Evolutionary conservation across 257 asterid species (phyloP).

Genomic region (Nyctanthes arbortristis): DNA sequence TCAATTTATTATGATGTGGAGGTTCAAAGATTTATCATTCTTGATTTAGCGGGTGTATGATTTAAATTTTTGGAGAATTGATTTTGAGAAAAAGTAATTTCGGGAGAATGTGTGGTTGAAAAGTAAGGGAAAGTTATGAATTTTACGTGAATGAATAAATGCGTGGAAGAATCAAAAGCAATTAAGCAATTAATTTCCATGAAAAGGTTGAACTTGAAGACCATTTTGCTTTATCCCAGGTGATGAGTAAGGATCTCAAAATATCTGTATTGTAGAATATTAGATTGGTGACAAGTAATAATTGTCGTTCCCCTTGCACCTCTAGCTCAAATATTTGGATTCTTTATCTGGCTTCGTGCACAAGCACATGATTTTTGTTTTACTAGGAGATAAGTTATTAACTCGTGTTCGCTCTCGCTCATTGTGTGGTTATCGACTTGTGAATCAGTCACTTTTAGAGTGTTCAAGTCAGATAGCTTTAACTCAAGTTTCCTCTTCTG

Average conservation of each 20-base stretch:
- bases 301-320: background rate
- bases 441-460: conserved; percentile 13
- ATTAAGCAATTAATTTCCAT: background rate
- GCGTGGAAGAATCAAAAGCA: too few species aligned
- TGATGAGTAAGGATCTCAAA: background rate
- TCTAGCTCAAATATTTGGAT: conserved; percentile 12
- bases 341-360: conserved; percentile 4
- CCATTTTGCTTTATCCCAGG: background rate
- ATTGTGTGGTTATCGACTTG: conserved; percentile 6
- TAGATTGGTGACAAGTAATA: background rate
- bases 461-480: conserved; percentile 8
- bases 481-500: conserved; percentile 15
- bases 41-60: too few species aligned
- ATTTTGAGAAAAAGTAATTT: too few species aligned
- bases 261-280: background rate
- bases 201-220: background rate
- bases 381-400: too few species aligned
- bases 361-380: conserved; percentile 1
- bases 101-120: too few species aligned
- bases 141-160: too few species aligned
- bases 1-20: background rate
- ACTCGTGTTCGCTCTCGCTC: too few species aligned
- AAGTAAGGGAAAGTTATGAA: too few species aligned
- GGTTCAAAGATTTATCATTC: background rate
- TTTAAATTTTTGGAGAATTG: too few species aligned